Evolutionary conservation across 169 alveolate species (phyloP).

Genomic region (Plasmodium vinckei): DNA sequence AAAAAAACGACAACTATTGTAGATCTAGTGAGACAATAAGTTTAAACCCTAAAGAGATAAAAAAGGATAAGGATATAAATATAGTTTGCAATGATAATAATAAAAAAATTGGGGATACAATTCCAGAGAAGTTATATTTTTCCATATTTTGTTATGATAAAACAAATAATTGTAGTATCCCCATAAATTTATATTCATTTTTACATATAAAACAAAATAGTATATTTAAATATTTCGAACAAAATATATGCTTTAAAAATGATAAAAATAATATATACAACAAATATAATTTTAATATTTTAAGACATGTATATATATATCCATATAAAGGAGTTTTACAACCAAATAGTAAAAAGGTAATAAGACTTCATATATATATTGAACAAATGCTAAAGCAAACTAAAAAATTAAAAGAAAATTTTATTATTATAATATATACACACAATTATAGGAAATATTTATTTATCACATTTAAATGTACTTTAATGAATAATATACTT

Average conservation of each 20-base stretch:
- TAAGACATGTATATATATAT: conserved; percentile 22
- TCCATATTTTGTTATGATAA: conserved; percentile 35
- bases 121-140: conserved; percentile 1
- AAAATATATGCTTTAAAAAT: conserved; percentile 26
- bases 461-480: conserved; percentile 7
- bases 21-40: neutral
- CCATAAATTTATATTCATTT: conserved; percentile 39
- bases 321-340: conserved; percentile 37
- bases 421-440: conserved; percentile 9
- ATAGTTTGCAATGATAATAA: neutral
- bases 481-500: conserved; percentile 1
- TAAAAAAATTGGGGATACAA: neutral
- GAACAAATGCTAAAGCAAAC: conserved; percentile 23
- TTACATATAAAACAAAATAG: conserved; percentile 37
- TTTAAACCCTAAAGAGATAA: neutral
- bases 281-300: neutral
- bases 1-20: neutral
- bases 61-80: no score
- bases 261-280: neutral
- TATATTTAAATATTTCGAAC: conserved; percentile 53
- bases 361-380: conserved; percentile 9
- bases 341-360: conserved; percentile 16
- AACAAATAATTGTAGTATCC: conserved; percentile 15
- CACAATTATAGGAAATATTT: conserved; percentile 30
- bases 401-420: neutral